Base-by-base conservation (phyloP, 192 early-diverging fungal genomes). In the Coemansia sp. region DNA sequence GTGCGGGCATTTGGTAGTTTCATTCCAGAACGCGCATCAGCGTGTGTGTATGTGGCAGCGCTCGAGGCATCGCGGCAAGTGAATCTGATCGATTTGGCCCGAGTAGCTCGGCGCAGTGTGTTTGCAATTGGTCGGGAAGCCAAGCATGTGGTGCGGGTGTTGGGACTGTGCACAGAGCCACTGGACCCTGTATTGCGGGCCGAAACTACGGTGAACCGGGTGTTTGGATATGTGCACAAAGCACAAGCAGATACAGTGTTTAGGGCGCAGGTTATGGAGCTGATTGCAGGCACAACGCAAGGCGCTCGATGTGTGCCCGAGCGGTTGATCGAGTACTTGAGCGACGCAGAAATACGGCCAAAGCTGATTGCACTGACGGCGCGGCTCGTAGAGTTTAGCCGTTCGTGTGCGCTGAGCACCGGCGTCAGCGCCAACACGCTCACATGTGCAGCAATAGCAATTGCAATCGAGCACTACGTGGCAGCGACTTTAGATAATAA, bases 31-130 rank as follows among this genome's bases (percentile, higher is more conserved):
- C 41, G 63, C 1, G 58, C 54, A 9, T 64, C 64, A 0, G 73
- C 73, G 1, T 55, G 64, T 32, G 68, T 70, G 56, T 76, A 70
- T 58, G 45, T 76, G n/a, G 67, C 73, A 4, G 73, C 59, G 8
- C 59, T 59, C 5, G 68, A 70, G 57, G 60, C 49, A 6, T 50
- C 37, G 17, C 24, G 39, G 23, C 27, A 48, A 22, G n/a, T 70
- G 32, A 56, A 55, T 1, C 35, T 76, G 22, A 60, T 66, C 11
- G 64, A 70, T 29, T 10, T 76, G 11, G 67, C 73, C 3, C 22
- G 54, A 3, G 41, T 47, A 2, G 35, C 38, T n/a, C 39, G 57
- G n/a, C 12, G 57, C 27, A 67, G 64, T 60, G 53, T 64, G 11
- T 76, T 63, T 54, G 35, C n/a, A 4, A 52, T 76, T 6, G 73